Evolutionary conservation across 108 stramenopile species (phyloP).

Genomic region (Tribonema minus): DNA sequence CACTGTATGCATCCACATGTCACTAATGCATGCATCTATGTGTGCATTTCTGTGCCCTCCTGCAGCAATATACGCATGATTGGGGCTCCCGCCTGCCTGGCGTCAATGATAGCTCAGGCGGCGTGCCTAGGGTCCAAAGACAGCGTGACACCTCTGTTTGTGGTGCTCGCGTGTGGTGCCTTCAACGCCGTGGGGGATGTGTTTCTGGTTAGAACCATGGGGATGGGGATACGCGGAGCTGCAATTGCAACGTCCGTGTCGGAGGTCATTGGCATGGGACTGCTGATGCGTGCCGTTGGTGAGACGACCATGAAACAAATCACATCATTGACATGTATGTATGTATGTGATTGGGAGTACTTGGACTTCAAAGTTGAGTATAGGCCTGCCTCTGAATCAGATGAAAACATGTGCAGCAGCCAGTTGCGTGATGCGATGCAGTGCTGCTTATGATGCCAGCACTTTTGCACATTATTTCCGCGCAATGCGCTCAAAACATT

Average conservation of each 20-base stretch:
- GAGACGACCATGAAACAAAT: too few relatives aligned
- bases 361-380: too few relatives aligned
- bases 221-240: constrained; percentile 41
- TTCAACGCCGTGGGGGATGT: constrained; percentile 47
- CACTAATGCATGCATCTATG: neutral
- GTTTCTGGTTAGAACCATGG: constrained; percentile 11
- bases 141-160: constrained; percentile 41
- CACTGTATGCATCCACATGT: neutral
- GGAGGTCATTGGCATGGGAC: constrained; percentile 41
- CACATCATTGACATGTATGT: too few relatives aligned
- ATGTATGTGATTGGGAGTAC: too few relatives aligned
- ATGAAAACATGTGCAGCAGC: too few relatives aligned
- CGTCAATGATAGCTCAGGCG: constrained; percentile 46
- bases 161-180: constrained; percentile 23
- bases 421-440: too few relatives aligned
- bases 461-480: too few relatives aligned
- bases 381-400: too few relatives aligned
- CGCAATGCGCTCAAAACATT: too few relatives aligned
- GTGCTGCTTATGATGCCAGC: too few relatives aligned
- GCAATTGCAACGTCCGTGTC: constrained; percentile 38
- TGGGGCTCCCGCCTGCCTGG: constrained; percentile 40
- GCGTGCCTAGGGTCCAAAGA: constrained; percentile 49
- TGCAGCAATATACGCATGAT: constrained; percentile 44
- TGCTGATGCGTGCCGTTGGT: too few relatives aligned
- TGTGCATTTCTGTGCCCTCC: constrained; percentile 25